Percentiles rank a stretch among this genome's conserved stretches.
Conservation (phyloP, 1,284 basidiomycete genomes). For the Fomitopsis pinicola region DNA sequence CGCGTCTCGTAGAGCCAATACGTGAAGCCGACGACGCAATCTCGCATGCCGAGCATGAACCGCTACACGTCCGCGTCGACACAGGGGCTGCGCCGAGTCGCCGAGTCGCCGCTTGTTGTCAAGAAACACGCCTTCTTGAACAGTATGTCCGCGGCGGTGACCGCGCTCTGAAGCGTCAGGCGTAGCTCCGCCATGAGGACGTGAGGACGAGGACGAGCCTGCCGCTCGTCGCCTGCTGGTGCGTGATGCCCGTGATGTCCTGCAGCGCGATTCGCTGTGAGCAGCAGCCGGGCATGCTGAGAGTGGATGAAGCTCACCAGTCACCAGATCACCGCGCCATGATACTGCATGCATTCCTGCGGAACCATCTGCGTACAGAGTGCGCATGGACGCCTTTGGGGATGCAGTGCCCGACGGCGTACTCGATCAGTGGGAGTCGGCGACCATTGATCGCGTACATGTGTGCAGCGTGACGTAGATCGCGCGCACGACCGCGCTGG, state of each 20-base stretch:
- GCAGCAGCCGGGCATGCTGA: neutral
- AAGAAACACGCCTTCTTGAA: slow-evolving; percentile 33
- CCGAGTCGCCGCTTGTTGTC: slow-evolving; percentile 24
- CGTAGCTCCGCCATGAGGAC: slow-evolving; percentile 36
- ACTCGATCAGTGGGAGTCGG: slow-evolving; percentile 36
- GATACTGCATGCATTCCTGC: slow-evolving; percentile 38
- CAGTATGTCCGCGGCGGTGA: too few species aligned
- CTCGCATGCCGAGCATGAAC: slow-evolving; percentile 42
- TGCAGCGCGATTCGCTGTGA: slow-evolving; percentile 24
- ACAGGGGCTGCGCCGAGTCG: neutral
- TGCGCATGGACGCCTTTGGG: slow-evolving; percentile 29
- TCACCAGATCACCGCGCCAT: slow-evolving; percentile 34
- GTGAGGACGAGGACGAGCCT: slow-evolving; percentile 40
- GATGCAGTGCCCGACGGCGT: slow-evolving; percentile 40
- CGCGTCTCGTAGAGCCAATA: slow-evolving; percentile 62
- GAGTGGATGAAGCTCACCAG: slow-evolving; percentile 32
- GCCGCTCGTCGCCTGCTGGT: slow-evolving; percentile 30
- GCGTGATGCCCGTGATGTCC: slow-evolving; percentile 49
- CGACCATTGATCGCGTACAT: too few species aligned
- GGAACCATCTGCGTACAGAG: slow-evolving; percentile 31
- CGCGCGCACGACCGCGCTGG: too few species aligned
- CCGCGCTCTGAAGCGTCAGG: slow-evolving; percentile 43
- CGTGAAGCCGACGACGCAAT: slow-evolving; percentile 47
- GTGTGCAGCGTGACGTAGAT: too few species aligned
- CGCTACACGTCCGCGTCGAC: slow-evolving; percentile 30